These are phyloP conservation scores for Eragrostis curvula DNA, from an alignment of 176 grass and related monocot genomes.

Conservation along the genomic window DNA sequence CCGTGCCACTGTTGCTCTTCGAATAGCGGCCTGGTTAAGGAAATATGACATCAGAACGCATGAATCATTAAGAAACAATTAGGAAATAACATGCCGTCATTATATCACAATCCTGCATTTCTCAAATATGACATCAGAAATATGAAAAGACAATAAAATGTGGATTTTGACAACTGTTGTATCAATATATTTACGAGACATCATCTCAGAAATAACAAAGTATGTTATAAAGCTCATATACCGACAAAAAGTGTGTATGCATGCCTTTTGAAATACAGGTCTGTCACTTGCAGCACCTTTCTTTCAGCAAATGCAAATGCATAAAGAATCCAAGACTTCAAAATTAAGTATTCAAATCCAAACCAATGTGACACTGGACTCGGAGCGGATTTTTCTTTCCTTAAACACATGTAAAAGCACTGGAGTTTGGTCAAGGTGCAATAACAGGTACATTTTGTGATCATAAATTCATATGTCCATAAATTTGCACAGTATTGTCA, in stretches of 20 bases:
- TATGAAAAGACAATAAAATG: not conserved
- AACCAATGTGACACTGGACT: too few relatives aligned
- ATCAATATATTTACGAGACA: conserved; percentile 13
- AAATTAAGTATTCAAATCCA: too few relatives aligned
- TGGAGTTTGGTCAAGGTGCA: not conserved
- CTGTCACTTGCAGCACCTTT: not conserved
- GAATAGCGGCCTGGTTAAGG: conserved; percentile 74
- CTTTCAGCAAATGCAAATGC: not conserved
- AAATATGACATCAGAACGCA: conserved; percentile 39
- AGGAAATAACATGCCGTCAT: not conserved
- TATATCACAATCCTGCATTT: conserved; percentile 4
- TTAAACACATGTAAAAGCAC: too few relatives aligned
- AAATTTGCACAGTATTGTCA: not conserved
- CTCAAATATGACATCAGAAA: conserved; percentile 1
- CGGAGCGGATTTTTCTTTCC: too few relatives aligned
- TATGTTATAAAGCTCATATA: not conserved
- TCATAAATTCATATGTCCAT: not conserved
- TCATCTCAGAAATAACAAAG: conserved; percentile 18
- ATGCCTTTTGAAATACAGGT: not conserved
- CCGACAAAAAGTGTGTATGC: not conserved
- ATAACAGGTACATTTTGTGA: not conserved
- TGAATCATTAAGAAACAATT: conserved; percentile 20
- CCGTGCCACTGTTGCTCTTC: conserved; percentile 81
- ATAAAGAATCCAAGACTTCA: not conserved
- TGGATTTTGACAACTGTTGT: conserved; percentile 1